Percentiles rank a stretch among this genome's conserved stretches.
phyloP scores from a whole-genome alignment of 495 filamentous ascomycete species.

The Trichoderma orchidacearum region DNA sequence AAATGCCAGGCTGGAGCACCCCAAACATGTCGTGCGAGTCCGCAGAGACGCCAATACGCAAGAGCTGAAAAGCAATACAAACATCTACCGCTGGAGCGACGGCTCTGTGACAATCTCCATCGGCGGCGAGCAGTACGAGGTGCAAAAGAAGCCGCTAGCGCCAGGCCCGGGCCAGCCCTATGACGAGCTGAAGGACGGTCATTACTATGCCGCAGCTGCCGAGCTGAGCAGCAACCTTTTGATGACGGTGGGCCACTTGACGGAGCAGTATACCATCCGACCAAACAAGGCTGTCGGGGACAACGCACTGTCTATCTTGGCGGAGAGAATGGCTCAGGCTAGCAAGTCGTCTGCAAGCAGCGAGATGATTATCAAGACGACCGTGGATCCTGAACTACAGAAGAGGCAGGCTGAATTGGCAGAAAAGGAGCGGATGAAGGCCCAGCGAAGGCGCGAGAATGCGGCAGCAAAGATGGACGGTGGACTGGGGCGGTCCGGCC shows the following conservation, averaged over 20 bases:
- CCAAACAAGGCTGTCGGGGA: conserved; percentile 60
- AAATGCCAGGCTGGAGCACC: conserved; percentile 23
- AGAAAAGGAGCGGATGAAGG: conserved; percentile 56
- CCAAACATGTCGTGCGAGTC: conserved; percentile 24
- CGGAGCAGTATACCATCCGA: conserved; percentile 57
- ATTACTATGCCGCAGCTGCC: conserved; percentile 71
- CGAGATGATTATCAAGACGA: conserved; percentile 44
- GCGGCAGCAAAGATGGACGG: conserved; percentile 48
- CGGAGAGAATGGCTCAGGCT: conserved; percentile 52
- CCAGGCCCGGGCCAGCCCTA: conserved; percentile 47
- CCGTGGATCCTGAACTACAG: conserved; percentile 68
- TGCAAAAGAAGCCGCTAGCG: conserved; percentile 61
- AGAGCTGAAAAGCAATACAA: conserved; percentile 59
- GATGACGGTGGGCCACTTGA: conserved; percentile 66
- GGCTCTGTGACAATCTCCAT: conserved; percentile 65
- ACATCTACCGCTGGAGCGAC: conserved; percentile 71
- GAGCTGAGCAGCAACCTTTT: conserved; percentile 55
- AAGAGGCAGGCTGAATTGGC: conserved; percentile 61
- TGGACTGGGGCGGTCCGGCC: conserved; percentile 35
- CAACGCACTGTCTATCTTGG: conserved; percentile 62
- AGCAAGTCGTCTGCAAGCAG: conserved; percentile 26
- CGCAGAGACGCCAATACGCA: conserved; percentile 25
- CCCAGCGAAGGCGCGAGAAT: conserved; percentile 53
- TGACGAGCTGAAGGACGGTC: conserved; percentile 55
- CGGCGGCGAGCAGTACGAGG: conserved; percentile 66